Evolutionary conservation across 2,329 filamentous ascomycete species (phyloP).

Genomic region (Graphilbum fragrans): DNA sequence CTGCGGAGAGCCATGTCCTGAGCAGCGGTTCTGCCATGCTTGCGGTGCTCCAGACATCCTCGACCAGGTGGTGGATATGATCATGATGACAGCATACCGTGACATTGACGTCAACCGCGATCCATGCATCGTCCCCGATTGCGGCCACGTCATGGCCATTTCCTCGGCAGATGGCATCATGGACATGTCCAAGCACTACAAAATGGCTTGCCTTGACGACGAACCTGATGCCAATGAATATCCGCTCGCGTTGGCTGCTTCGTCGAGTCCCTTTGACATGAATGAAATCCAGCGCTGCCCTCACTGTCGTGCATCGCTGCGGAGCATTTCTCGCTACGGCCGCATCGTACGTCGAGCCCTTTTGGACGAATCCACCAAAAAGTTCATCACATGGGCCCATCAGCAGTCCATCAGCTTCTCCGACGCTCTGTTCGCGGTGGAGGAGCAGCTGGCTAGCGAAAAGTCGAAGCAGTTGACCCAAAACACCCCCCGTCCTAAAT

Average conservation of each 20-base stretch:
- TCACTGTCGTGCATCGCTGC: constrained; percentile 34
- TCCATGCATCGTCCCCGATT: constrained; percentile 50
- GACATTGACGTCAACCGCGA: constrained; percentile 46
- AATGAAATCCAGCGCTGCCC: constrained; percentile 29
- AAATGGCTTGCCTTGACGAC: not conserved
- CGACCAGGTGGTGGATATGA: constrained; percentile 36
- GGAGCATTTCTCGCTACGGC: constrained; percentile 45
- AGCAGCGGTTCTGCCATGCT: constrained; percentile 37
- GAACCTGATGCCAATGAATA: constrained; percentile 18
- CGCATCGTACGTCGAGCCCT: constrained; percentile 46
- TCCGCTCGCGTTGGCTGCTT: not conserved
- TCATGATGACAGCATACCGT: constrained; percentile 38
- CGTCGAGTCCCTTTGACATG: not conserved
- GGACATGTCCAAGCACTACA: constrained; percentile 34
- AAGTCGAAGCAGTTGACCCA: not conserved
- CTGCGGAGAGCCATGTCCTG: constrained; percentile 52
- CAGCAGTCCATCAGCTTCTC: constrained; percentile 22
- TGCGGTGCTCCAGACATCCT: constrained; percentile 31
- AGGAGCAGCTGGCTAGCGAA: constrained; percentile 15
- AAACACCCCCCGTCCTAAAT: not conserved
- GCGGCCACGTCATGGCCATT: constrained; percentile 51
- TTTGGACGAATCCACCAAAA: constrained; percentile 52
- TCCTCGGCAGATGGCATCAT: constrained; percentile 50
- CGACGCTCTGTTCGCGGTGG: constrained; percentile 13
- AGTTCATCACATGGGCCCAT: constrained; percentile 37